Evolutionary conservation across 768 basidiomycete genomes (phyloP), one percentile per base, ranked within the genome.

Genomic region (Serendipita vermifera): DNA sequence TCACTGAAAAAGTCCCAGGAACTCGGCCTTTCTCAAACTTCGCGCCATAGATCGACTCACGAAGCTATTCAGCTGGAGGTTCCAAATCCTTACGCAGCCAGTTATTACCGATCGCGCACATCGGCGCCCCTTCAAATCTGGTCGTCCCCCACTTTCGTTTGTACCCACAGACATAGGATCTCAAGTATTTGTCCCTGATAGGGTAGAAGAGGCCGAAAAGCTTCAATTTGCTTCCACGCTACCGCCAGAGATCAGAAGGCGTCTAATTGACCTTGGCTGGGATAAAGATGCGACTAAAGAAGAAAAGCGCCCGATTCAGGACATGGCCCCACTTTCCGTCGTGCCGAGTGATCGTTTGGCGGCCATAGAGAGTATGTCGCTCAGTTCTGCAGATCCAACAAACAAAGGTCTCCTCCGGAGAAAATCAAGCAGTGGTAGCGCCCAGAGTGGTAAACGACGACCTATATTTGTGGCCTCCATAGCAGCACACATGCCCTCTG

Each of bases 181-280:
- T 1, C 77, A 70, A 57, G 65, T 71, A 7, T 85, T 78, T 61
- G 71, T 82, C 2, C 73, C 71, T 26, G 74, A 76, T 27, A 78
- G 82, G 55, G 77, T 77, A 56, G 61, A 69, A 0, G 73, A 74
- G 14, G 77, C 79, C 33, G 63, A 68, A 40, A 74, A 74, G 54
- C 74, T 78, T 54, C 75, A 70, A 24, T 62, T 70, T 39, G 73
- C 72, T 2, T 65, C 66, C 32, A 65, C 64, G 0, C 70, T 89
- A 11, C 85, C 86, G 2, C 60, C 73, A 13, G 85, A 87, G 61
- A 65, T 87, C 33, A 74, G 77, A 54, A 78, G 78, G 58, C 77
- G 79, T 38, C 70, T 89, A 15, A 75, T 78, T 1, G 83, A 87
- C 57, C 80, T 89, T 48, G 85, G 85, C 13, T 89, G 85, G 84